phyloP scores from a whole-genome alignment of 257 asterid genomes.

The Jacaranda mimosifolia region DNA sequence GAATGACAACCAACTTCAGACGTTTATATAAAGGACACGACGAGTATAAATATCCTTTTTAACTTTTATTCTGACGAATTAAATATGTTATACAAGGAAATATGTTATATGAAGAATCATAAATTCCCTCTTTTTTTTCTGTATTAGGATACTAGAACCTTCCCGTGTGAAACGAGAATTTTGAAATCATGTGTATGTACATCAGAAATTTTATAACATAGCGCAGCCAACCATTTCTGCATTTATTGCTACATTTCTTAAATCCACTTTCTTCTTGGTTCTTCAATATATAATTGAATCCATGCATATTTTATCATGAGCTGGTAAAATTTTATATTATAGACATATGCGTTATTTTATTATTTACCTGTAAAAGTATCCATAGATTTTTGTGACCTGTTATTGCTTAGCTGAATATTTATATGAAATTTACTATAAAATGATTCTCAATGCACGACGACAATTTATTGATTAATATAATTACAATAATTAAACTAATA shows the following conservation, averaged over 20 bases:
- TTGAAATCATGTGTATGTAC: not conserved
- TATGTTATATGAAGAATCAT: too few species aligned
- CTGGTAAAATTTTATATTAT: not conserved
- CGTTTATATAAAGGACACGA: too few species aligned
- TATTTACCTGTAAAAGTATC: not conserved
- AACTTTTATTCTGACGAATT: too few species aligned
- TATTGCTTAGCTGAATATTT: not conserved
- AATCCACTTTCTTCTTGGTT: not conserved
- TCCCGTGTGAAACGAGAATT: not conserved
- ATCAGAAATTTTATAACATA: not conserved
- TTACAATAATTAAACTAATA: constrained; percentile 8
- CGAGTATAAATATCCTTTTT: too few species aligned
- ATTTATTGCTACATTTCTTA: constrained; percentile 19
- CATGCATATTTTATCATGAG: not conserved
- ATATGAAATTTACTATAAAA: not conserved
- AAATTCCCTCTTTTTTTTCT: too few species aligned
- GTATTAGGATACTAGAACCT: constrained; percentile 10
- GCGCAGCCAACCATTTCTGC: not conserved
- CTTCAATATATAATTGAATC: not conserved
- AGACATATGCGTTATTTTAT: not conserved
- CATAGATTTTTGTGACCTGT: constrained; percentile 30
- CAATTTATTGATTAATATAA: not conserved
- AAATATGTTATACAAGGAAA: too few species aligned
- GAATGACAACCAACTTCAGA: too few species aligned
- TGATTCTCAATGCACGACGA: too few species aligned